phyloP scores from a whole-genome alignment of 2,329 filamentous ascomycete genomes.

The Endoconidiophora polonica region DNA sequence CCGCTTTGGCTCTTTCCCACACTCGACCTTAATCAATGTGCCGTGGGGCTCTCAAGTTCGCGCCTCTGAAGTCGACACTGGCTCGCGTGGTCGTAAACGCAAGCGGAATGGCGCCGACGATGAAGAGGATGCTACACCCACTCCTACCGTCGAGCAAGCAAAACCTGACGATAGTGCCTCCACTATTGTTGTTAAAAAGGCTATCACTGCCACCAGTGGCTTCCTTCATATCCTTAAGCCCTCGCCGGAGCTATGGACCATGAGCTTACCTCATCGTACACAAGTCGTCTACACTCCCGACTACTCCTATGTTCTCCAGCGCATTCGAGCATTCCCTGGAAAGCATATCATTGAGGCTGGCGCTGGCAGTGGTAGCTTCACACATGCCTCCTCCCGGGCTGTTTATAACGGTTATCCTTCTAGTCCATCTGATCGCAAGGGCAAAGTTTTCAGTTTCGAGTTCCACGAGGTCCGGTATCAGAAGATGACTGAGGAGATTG shows the following conservation, averaged over 20 bases:
- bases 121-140: slow-evolving; percentile 15
- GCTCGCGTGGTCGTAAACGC: slow-evolving; percentile 62
- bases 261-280: slow-evolving; percentile 62
- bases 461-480: slow-evolving; percentile 58
- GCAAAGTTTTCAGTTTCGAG: slow-evolving; percentile 69
- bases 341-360: slow-evolving; percentile 63
- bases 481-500: slow-evolving; percentile 52
- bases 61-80: slow-evolving; percentile 79
- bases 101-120: slow-evolving; percentile 18
- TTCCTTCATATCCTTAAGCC: slow-evolving; percentile 67
- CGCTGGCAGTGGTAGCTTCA: slow-evolving; percentile 69
- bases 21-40: slow-evolving; percentile 57
- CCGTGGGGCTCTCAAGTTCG: slow-evolving; percentile 87
- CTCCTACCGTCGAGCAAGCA: slow-evolving; percentile 17
- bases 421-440: slow-evolving; percentile 28
- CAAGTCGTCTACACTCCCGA: slow-evolving; percentile 80
- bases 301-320: slow-evolving; percentile 69
- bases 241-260: slow-evolving; percentile 70
- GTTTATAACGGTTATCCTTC: slow-evolving; percentile 56
- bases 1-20: slow-evolving; percentile 79
- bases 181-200: slow-evolving; percentile 25
- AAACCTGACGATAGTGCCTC: slow-evolving; percentile 20
- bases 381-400: slow-evolving; percentile 59
- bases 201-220: slow-evolving; percentile 42
- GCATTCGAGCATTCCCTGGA: slow-evolving; percentile 57